Base-by-base conservation (phyloP, 2,329 filamentous ascomycete species). In the Stagonosporopsis vannaccii region DNA sequence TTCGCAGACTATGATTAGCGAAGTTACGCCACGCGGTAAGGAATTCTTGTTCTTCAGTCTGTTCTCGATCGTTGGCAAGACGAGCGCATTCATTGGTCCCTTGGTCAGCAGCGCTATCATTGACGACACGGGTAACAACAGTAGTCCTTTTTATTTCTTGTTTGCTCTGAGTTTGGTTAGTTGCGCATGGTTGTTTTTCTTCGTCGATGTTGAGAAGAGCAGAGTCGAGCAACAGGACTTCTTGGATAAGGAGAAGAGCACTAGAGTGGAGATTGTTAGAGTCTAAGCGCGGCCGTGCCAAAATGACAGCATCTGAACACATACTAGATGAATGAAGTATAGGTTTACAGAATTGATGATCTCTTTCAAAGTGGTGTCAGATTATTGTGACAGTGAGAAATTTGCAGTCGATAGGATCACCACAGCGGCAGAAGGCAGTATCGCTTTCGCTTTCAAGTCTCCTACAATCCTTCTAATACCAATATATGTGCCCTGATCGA, bases 21-120 rank as follows among this genome's bases (percentile, higher is more conserved):
- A 89, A 63, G 86, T 90, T 2, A 89, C 87, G 0, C 87, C 87
- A 0, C 80, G 85, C 6, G 87, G 87, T 33, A 86, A 89, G 65
- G 88, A 90, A 62, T 89, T 89, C 64, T 76, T 90, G 11, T 90
- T 90, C 78, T 90, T 90, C 80, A 84, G 81, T 42, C 73, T 90
- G 1, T 90, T 90, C 74, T 86, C 83, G 59, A 88, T 90, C 63
- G 83, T 89, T 25, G 87, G 87, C 40, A 90, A 90, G 74, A 87
- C 87, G 0, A 86, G 83, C 7, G 85, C 83, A 1, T 90, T 89
- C 63, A 88, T 90, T 51, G 87, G 87, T 0, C 88, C 87, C 0
- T 76, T 90, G 23, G 86, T 90, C n/a, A 86, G 83, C 53, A 85
- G 82, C 59, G 87, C 87, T 6, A 90, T 90, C 55, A 89, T 90